Evolutionary conservation across 352 stramenopile species (phyloP).

Genomic region (Phytophthora citricola): DNA sequence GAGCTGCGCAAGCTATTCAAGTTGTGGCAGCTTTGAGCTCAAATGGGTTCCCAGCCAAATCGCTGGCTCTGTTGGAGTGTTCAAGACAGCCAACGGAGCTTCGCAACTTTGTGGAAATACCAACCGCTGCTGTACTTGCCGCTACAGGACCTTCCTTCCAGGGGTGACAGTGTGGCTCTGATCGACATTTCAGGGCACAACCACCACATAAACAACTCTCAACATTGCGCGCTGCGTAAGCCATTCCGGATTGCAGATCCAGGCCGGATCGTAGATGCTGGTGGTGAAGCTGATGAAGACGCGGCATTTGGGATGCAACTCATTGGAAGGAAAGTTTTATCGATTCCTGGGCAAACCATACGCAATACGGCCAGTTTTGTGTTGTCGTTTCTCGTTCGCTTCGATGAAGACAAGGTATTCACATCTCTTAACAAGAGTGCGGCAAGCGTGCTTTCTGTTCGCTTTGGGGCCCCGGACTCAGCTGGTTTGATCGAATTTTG

Average conservation of each 20-base stretch:
- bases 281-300: constrained; percentile 12
- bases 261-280: neutral
- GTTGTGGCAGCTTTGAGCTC: constrained; percentile 45
- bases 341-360: constrained; percentile 4
- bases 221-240: constrained; percentile 52
- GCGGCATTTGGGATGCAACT: constrained; percentile 51
- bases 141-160: constrained; percentile 54
- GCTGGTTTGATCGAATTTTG: constrained; percentile 19
- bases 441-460: constrained; percentile 25
- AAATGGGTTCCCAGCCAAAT: constrained; percentile 39
- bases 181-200: constrained; percentile 64
- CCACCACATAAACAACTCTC: constrained; percentile 42
- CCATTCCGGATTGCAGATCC: constrained; percentile 56
- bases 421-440: neutral
- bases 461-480: constrained; percentile 6
- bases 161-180: constrained; percentile 21
- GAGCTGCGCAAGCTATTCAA: constrained; percentile 58
- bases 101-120: constrained; percentile 46
- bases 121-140: constrained; percentile 59
- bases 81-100: constrained; percentile 33
- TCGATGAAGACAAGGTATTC: constrained; percentile 29
- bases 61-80: constrained; percentile 55
- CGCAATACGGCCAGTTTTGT: constrained; percentile 5
- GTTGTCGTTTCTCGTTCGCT: constrained; percentile 60
- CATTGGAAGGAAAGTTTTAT: constrained; percentile 32